Percentiles rank a stretch among this genome's conserved stretches.
Conservation (phyloP, 495 filamentous ascomycete species). For the Annulohypoxylon maeteangense region DNA sequence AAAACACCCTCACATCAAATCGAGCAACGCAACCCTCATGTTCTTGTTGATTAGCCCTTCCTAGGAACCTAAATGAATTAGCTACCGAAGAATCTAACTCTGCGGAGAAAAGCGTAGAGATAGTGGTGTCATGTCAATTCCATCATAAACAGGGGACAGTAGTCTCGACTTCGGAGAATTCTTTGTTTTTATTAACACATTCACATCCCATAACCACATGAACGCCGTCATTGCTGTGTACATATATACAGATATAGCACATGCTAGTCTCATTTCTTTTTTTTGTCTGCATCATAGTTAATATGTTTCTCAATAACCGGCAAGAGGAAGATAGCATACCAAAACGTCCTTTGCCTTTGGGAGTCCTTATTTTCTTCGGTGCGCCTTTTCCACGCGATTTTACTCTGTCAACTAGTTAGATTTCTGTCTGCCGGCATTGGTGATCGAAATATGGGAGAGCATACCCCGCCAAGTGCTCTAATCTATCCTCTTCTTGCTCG, state of each 20-base stretch:
- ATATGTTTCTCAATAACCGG: not conserved
- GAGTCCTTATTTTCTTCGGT: conserved; percentile 87
- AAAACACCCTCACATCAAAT: not conserved
- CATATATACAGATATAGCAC: conserved; percentile 25
- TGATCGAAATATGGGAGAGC: conserved; percentile 49
- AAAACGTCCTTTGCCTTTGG: conserved; percentile 40
- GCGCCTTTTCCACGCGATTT: conserved; percentile 86
- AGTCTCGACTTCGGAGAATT: conserved; percentile 7
- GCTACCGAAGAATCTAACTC: not conserved
- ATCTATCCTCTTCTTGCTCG: conserved; percentile 79
- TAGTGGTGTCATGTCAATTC: not conserved
- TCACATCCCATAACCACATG: not conserved
- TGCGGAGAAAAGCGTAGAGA: not conserved
- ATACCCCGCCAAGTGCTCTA: conserved; percentile 75
- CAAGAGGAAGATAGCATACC: conserved; percentile 60
- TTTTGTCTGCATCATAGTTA: conserved; percentile 45
- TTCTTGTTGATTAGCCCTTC: not conserved
- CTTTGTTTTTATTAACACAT: conserved; percentile 1
- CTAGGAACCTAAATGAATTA: not conserved
- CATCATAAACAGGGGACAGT: not conserved
- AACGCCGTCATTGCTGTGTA: conserved; percentile 32
- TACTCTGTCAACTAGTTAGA: conserved; percentile 56
- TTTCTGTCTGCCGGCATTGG: not conserved
- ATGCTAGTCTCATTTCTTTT: conserved; percentile 18
- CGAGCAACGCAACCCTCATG: not conserved